Base-by-base conservation (phyloP, 1,284 basidiomycete genomes). In the Ustilago crameri region DNA sequence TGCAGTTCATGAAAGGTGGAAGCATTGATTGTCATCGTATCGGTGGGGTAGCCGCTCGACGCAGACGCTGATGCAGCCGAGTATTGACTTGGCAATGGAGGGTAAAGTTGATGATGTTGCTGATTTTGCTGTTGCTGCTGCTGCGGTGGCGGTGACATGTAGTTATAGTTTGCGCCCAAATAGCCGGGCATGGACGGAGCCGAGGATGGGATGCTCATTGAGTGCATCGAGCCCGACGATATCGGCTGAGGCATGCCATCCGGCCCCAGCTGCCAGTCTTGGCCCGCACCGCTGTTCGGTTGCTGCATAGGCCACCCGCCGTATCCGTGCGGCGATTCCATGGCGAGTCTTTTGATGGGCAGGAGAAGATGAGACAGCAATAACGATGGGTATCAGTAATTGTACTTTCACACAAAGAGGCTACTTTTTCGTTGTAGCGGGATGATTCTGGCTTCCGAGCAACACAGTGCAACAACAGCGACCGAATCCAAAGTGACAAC, bases 241-340 rank as follows among this genome's bases (percentile, higher is more conserved):
- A 8, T 46, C 9, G 35, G 8, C 17, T 55, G 59, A 12, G 60
- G 49, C 27, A 51, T 32, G 10, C 27, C 40, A 23, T 56, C 42
- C n/a, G 49, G 22, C 17, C 35, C 61, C 17, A 45, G 30, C 10
- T 64, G 61, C 61, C 61, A 64, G 14, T 50, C 34, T 12, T 35
- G 46, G 22, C 44, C 50, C 20, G 44, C 34, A 24, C 56, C 45
- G 50, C 45, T 24, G 37, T 64, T 52, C n/a, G 53, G 43, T 30
- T 30, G 30, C 27, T 38, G 54, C 50, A 53, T 44, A 2, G 32
- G 10, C 61, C 61, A 64, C 17, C 50, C 56, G 54, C 41, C 60
- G 42, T 56, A 57, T 20, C 49, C 53, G 3, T 48, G 37, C 10
- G 54, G 43, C 2, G 45, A 26, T 26, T 64, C 54, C 61, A 64